Evolutionary conservation across 202 grass and related monocot genomes (phyloP).

Genomic region (Brachypodium distachyon): DNA sequence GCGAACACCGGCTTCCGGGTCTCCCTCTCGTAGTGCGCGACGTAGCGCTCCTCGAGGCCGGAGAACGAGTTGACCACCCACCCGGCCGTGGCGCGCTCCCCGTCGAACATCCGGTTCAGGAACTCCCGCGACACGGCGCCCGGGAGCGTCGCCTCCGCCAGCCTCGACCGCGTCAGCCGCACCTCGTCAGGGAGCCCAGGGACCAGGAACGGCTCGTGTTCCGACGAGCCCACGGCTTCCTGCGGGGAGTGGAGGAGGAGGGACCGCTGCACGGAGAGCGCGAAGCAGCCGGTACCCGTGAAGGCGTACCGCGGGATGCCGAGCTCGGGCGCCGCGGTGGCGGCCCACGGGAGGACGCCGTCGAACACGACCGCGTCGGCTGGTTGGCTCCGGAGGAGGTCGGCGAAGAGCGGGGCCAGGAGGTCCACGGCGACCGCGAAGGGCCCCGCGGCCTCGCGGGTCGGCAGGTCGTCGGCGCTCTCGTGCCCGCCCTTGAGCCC

Average conservation of each 20-base stretch:
- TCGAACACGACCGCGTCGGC: constrained; percentile 57
- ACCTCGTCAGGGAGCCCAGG: constrained; percentile 39
- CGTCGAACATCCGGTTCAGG: constrained; percentile 25
- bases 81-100: constrained; percentile 40
- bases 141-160: constrained; percentile 49
- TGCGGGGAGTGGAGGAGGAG: constrained; percentile 41
- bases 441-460: constrained; percentile 22
- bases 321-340: constrained; percentile 32
- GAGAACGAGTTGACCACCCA: constrained; percentile 69
- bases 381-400: constrained; percentile 17
- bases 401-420: constrained; percentile 28
- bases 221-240: not conserved
- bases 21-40: constrained; percentile 42
- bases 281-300: constrained; percentile 44
- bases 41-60: constrained; percentile 39
- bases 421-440: constrained; percentile 40
- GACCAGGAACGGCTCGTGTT: constrained; percentile 48
- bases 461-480: constrained; percentile 43
- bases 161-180: constrained; percentile 31
- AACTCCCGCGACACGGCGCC: constrained; percentile 30
- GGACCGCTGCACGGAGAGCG: constrained; percentile 36
- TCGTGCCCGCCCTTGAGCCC: constrained; percentile 38
- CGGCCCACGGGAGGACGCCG: constrained; percentile 55
- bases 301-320: constrained; percentile 55
- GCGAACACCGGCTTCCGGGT: constrained; percentile 43